These are phyloP conservation scores for Euphrasia confusa DNA, from an alignment of 257 asterid genomes.

Conservation along the genomic window DNA sequence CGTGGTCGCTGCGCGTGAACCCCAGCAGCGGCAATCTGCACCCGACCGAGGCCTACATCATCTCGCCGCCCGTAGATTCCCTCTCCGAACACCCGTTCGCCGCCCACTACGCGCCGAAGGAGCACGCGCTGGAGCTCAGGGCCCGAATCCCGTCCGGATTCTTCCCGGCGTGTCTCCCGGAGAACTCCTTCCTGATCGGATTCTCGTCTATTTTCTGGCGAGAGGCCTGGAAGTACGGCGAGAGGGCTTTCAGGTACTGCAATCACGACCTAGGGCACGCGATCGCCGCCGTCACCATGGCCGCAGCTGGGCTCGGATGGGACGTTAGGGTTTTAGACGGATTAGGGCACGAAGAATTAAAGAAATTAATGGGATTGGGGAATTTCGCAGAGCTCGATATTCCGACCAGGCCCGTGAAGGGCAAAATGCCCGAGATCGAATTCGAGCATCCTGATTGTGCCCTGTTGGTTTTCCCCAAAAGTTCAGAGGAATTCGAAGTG, in stretches of 20 bases:
- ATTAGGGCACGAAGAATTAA: constrained; percentile 58
- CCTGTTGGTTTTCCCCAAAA: constrained; percentile 65
- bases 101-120: constrained; percentile 89
- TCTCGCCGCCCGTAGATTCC: constrained; percentile 55
- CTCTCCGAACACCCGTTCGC: constrained; percentile 48
- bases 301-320: constrained; percentile 94
- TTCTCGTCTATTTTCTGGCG: constrained; percentile 87
- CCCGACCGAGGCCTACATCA: constrained; percentile 83
- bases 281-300: constrained; percentile 76
- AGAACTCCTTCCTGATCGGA: constrained; percentile 59
- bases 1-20: constrained; percentile 96
- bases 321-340: constrained; percentile 79
- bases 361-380: constrained; percentile 66
- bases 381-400: constrained; percentile 37
- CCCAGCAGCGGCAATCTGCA: constrained; percentile 97
- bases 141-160: constrained; percentile 50
- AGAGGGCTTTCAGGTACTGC: constrained; percentile 95
- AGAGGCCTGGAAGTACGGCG: constrained; percentile 98
- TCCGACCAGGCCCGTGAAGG: constrained; percentile 64
- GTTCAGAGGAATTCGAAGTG: constrained; percentile 39
- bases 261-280: constrained; percentile 98
- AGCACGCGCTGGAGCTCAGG: constrained; percentile 79
- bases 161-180: constrained; percentile 43
- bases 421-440: constrained; percentile 76
- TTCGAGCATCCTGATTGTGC: constrained; percentile 91